Base-by-base conservation (phyloP, 2,329 filamentous ascomycete genomes). In the Claviceps capensis region DNA sequence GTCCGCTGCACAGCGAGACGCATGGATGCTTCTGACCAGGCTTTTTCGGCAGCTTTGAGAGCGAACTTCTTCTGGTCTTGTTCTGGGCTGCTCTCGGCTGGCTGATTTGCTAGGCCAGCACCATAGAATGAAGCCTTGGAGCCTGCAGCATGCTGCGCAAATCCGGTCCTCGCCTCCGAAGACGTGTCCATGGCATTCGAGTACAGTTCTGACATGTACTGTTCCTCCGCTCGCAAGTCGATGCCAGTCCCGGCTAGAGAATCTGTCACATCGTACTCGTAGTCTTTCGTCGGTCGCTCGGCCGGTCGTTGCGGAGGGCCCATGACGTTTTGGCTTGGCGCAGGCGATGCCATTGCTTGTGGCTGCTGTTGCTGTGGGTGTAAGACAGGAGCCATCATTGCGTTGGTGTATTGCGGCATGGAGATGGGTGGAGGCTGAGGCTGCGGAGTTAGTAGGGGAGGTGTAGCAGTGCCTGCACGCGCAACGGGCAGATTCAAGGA, bases 201-300 rank as follows among this genome's bases (percentile, higher is more conserved):
- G 62, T 82, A 84, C 52, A 81, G 73, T 54, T 81, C 82, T 45
- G 87, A 83, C 65, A 93, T 75, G 58, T 82, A 86, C 59, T 89
- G 86, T 62, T 94, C 88, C 66, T 95, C 90, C 57, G 88, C 88
- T 53, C 85, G 82, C 47, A 95, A 69, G 70, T 95, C 87, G 56
- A 96, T 88, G 48, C 88, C 89, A 16, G 88, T 91, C 17, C 86
- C 87, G 17, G 84, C 83, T 51, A 95, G 69, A 49, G 89, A 86
- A 69, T 96, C 90, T 57, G 85, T 87, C 46, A 90, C 77, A 61
- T 95, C 88, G 60, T 90, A 81, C 53, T 79, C 72, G 52, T 75
- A 73, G 51, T 77, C 75, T 57, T 82, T 88, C 13, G 77, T 75
- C 44, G 81, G 77, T 57, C 75, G 74, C 53, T 85, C 84, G 17